Base-by-base conservation (phyloP, 78 protist genomes). In the Dictyostelium capitatum region DNA sequence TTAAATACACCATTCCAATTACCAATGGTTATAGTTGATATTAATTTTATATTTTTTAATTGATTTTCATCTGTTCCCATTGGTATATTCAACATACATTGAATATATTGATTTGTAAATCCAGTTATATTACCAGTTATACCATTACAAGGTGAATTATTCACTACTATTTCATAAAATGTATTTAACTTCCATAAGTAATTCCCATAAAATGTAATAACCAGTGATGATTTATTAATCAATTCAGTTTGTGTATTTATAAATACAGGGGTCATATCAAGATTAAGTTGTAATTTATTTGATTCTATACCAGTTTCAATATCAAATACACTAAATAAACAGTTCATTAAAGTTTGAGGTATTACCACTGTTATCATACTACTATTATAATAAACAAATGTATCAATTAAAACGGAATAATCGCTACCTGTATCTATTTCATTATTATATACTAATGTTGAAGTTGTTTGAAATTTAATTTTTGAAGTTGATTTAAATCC, bases 241-340 rank as follows among this genome's bases (percentile, higher is more conserved):
- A 56, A 1, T 20, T 17, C 28, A n/a, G 70, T 62, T 62, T 62
- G 70, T 25, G 70, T 17, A 11, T 12, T 62, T 25, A 62, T 62
- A 25, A 62, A 25, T 25, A 25, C 28, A 11, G 70, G 70, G n/a
- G 70, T 62, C 70, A 62, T 62, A 62, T 62, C 70, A 62, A 62
- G n/a, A 25, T n/a, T 17, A 23, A 62, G 37, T 6, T 25, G 28
- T 25, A 62, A 32, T 62, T 62, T 14, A 62, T 62, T 62, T 23
- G 70, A 62, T 10, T 62, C 70, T 5, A 20, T 56, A 20, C 64
- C 64, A 56, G 5, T 11, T 62, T 23, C 14, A 25, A 7, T 5
- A 62, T 62, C 28, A 11, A 62, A 32, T 3, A 62, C 70, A 11
- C 43, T 62, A 17, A 62, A 62, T 25, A 25, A 19, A 62, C 70